A percentile compares a stretch with the other conserved stretches of the same genome.
These are phyloP conservation scores for Colletotrichum cuscutae DNA, from an alignment of 2,329 filamentous ascomycete genomes.

Conservation along the genomic window DNA sequence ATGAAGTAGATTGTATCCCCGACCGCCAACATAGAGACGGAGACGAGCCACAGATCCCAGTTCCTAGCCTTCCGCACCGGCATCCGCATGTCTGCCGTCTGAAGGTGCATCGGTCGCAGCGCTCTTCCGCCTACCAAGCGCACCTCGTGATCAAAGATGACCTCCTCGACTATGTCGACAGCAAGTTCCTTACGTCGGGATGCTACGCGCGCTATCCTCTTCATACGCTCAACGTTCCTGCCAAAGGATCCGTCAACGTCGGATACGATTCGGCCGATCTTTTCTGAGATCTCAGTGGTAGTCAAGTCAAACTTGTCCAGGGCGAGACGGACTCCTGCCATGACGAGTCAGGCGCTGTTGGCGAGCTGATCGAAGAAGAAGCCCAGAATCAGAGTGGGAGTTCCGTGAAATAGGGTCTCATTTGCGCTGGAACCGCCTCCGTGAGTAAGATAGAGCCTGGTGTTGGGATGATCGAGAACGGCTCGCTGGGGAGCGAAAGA, in stretches of 20 bases:
- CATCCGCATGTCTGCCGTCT: slow-evolving; percentile 56
- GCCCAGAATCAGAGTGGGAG: slow-evolving; percentile 46
- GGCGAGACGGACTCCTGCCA: slow-evolving; percentile 46
- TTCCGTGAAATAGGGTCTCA: slow-evolving; percentile 52
- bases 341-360: slow-evolving; percentile 48
- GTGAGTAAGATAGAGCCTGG: slow-evolving; percentile 52
- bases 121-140: slow-evolving; percentile 43
- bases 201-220: slow-evolving; percentile 50
- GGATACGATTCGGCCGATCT: slow-evolving; percentile 40
- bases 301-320: slow-evolving; percentile 51
- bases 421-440: slow-evolving; percentile 54
- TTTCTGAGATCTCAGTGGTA: slow-evolving; percentile 42
- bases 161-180: slow-evolving; percentile 53
- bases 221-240: slow-evolving; percentile 49
- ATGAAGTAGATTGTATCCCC: not conserved
- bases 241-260: slow-evolving; percentile 44
- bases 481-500: slow-evolving; percentile 53
- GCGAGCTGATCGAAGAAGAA: slow-evolving; percentile 55
- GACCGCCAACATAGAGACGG: not conserved
- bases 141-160: slow-evolving; percentile 48
- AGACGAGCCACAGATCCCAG: slow-evolving; percentile 16
- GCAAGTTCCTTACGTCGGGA: slow-evolving; percentile 49
- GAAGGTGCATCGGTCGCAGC: slow-evolving; percentile 51
- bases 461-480: slow-evolving; percentile 47
- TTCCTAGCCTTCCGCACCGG: slow-evolving; percentile 14